Percentiles rank a stretch among this genome's conserved stretches.
Evolutionary conservation across 2,329 filamentous ascomycete genomes (phyloP).

Genomic region (Gremmenia infestans): DNA sequence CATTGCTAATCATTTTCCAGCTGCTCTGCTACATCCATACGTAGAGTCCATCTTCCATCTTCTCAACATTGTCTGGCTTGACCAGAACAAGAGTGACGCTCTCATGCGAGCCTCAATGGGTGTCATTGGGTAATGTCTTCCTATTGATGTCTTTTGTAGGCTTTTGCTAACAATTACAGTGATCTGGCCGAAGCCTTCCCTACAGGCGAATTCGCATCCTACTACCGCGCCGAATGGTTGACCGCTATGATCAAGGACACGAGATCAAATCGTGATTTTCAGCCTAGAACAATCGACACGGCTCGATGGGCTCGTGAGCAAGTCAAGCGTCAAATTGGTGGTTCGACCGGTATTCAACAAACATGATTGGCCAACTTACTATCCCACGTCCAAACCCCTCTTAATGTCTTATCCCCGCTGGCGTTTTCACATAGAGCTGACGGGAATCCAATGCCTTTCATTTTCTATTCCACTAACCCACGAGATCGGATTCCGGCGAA

Average conservation of each 20-base stretch:
- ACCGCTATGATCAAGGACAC: conserved; percentile 88
- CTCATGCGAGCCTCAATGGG: conserved; percentile 94
- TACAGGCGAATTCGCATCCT: conserved; percentile 75
- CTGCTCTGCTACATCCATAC: conserved; percentile 67
- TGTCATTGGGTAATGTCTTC: conserved; percentile 76
- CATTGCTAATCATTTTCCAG: conserved; percentile 41
- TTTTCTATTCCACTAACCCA: conserved; percentile 11
- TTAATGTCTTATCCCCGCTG: conserved; percentile 22
- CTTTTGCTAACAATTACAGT: conserved; percentile 42
- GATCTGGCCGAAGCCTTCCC: conserved; percentile 94
- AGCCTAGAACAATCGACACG: conserved; percentile 80
- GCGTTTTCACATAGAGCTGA: conserved; percentile 24
- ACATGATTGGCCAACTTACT: conserved; percentile 23
- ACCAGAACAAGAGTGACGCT: conserved; percentile 84
- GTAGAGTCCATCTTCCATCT: conserved; percentile 84
- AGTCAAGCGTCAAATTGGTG: conserved; percentile 81
- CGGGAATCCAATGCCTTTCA: conserved; percentile 15
- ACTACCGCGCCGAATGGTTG: conserved; percentile 89
- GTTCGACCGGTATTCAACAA: conserved; percentile 34
- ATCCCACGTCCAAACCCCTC: conserved; percentile 18
- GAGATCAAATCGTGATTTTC: conserved; percentile 82
- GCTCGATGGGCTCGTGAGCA: conserved; percentile 97
- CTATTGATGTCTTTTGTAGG: neutral
- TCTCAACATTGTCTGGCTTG: conserved; percentile 72
- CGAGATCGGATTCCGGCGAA: conserved; percentile 24